Conservation (phyloP, 2,329 filamentous ascomycete species). For the Aspergillus udagawae region DNA sequence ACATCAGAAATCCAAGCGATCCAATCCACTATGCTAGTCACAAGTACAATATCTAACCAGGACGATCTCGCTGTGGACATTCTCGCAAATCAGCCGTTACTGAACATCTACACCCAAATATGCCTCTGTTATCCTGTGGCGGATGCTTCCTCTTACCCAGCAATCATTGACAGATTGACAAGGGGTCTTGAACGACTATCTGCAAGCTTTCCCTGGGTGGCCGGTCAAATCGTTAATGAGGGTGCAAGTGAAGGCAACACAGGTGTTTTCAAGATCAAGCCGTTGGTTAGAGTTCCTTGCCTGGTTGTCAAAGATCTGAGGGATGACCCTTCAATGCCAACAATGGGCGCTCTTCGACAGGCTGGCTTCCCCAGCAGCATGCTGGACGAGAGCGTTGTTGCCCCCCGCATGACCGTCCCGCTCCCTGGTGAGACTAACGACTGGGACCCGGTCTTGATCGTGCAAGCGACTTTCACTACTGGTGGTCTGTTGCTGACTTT, state of each 20-base stretch:
- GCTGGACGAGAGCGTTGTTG: constrained; percentile 45
- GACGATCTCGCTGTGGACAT: constrained; percentile 34
- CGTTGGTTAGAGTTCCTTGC: constrained; percentile 25
- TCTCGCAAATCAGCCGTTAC: constrained; percentile 40
- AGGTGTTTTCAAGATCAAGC: constrained; percentile 40
- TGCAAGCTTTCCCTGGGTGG: constrained; percentile 45
- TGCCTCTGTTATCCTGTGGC: constrained; percentile 37
- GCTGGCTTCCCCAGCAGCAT: constrained; percentile 46
- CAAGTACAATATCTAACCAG: background rate
- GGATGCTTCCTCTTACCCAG: constrained; percentile 15
- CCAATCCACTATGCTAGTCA: background rate
- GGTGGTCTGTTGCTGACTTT: constrained; percentile 51
- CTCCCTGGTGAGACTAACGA: constrained; percentile 11
- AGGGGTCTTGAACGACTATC: constrained; percentile 39
- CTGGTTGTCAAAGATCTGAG: constrained; percentile 45
- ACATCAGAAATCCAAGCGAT: background rate
- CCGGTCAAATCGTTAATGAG: constrained; percentile 43
- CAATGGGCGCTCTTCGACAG: constrained; percentile 35
- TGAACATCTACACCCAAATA: constrained; percentile 48
- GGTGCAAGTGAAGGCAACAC: constrained; percentile 21
- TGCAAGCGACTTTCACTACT: constrained; percentile 12
- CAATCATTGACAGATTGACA: constrained; percentile 29
- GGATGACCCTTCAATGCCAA: constrained; percentile 31
- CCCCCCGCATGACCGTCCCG: constrained; percentile 41
- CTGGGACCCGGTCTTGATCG: constrained; percentile 2